Base-by-base conservation (phyloP, 805 yeast species). In the Myxozyma melibiosi region DNA sequence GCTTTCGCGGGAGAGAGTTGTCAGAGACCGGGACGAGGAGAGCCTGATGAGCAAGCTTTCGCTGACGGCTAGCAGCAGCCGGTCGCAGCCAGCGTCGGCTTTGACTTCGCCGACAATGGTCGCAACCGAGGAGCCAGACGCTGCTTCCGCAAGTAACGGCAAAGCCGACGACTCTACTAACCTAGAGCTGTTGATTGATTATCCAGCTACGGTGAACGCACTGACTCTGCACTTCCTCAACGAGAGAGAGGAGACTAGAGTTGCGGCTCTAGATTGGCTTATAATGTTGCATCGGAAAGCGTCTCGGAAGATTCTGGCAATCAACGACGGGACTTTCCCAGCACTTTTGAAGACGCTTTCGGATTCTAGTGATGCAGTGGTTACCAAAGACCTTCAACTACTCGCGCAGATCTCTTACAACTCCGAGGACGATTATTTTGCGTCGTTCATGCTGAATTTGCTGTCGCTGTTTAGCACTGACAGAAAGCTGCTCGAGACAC, bases 241-340 rank as follows among this genome's bases (percentile, higher is more conserved):
- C 62, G 89, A 86, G 51, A 85, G 88, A 64, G 96, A 90, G 59
- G 83, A 84, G 28, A 87, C 97, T 0, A 79, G 94, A 57, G 78
- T 90, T 33, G 89, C 95, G 0, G 85, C 94, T 24, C 74, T 94
- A 34, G 96, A 91, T 62, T 94, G 99, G 99, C 76, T 94, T 31
- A 83, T 84, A 14, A 82, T 89, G 79, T 76, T 94, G 39, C 92
- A 90, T 67, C 78, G 82, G 27, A 85, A 85, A 63, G 85, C 85
- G 4, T 86, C 87, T 2, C 72, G 75, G 38, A 78, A 81, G 57
- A 76, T 84, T 34, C 68, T 84, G 27, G 69, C 71, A 22, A 65
- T 70, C 37, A 67, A 73, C 55, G 86, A 82, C 51, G 81, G 82
- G 56, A 86, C 90, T 42, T 84, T 90, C 65, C 83, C 88, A 11